phyloP scores from a whole-genome alignment of 192 early-diverging fungal genomes.

The Rhizophagus sp. region DNA sequence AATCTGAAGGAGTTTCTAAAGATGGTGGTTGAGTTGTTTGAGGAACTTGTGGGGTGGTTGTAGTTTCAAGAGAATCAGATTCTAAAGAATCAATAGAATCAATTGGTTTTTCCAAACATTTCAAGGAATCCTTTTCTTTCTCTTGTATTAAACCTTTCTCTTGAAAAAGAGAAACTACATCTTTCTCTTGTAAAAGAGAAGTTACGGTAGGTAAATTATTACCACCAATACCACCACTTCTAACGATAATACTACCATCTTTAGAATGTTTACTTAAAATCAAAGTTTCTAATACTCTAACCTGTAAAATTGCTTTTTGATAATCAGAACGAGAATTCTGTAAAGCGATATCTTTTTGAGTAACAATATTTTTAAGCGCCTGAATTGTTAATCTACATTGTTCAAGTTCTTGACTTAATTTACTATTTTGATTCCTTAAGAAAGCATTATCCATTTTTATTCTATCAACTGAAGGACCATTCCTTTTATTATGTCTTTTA shows the following conservation, averaged over 20 bases:
- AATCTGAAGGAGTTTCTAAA: neutral
- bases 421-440: conserved; percentile 22
- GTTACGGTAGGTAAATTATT: too few species aligned
- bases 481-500: neutral
- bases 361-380: conserved; percentile 18
- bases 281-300: conserved; percentile 11
- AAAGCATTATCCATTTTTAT: conserved; percentile 24
- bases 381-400: conserved; percentile 20
- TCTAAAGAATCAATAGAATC: too few species aligned
- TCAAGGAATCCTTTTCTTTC: too few species aligned
- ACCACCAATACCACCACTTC: neutral
- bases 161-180: too few species aligned
- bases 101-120: too few species aligned
- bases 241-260: conserved; percentile 23
- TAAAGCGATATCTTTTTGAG: conserved; percentile 11
- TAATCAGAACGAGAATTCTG: neutral
- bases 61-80: too few species aligned
- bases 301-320: conserved; percentile 3
- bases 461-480: neutral
- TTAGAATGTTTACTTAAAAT: conserved; percentile 22
- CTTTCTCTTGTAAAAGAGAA: neutral
- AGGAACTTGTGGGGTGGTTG: too few species aligned
- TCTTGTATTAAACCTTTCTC: neutral
- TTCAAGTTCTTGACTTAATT: conserved; percentile 4
- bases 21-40: neutral